Evolutionary conservation across 192 early-diverging fungal species (phyloP).

Genomic region (Podila horticola): DNA sequence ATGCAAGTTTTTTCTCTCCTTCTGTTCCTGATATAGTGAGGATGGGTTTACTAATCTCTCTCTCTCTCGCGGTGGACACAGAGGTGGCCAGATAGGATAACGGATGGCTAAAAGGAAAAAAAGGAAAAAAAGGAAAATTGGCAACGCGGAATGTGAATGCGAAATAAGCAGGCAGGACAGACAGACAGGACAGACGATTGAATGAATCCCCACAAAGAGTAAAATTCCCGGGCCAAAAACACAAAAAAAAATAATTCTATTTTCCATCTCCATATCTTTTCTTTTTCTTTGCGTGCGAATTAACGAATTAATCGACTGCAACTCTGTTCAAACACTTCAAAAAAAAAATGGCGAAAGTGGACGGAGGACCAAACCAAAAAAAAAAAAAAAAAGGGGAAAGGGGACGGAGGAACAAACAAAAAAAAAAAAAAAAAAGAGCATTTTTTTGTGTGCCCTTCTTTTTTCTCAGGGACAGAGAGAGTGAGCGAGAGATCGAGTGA

Average conservation of each 20-base stretch:
- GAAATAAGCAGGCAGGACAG: not conserved
- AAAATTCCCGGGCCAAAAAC: slow-evolving; percentile 6
- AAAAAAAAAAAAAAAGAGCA: not conserved
- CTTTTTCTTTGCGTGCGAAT: not conserved
- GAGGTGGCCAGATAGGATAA: no score
- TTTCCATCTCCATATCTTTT: not conserved
- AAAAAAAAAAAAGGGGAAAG: not conserved
- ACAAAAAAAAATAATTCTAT: not conserved
- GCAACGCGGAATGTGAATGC: not conserved
- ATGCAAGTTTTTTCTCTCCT: no score
- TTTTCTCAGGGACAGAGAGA: not conserved
- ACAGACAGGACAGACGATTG: not conserved
- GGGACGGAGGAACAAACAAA: not conserved
- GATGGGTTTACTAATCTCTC: no score
- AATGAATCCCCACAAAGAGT: not conserved
- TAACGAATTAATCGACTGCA: no score
- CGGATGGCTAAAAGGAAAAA: no score
- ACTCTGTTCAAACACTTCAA: no score
- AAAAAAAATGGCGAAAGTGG: not conserved
- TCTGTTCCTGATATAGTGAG: no score
- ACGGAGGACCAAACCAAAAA: slow-evolving; percentile 2
- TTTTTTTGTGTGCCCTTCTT: slow-evolving; percentile 1
- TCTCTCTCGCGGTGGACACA: no score
- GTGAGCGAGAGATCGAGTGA: no score
- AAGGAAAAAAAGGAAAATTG: no score